Base-by-base conservation (phyloP, 257 asterid genomes). In the Primulina huaijiensis region DNA sequence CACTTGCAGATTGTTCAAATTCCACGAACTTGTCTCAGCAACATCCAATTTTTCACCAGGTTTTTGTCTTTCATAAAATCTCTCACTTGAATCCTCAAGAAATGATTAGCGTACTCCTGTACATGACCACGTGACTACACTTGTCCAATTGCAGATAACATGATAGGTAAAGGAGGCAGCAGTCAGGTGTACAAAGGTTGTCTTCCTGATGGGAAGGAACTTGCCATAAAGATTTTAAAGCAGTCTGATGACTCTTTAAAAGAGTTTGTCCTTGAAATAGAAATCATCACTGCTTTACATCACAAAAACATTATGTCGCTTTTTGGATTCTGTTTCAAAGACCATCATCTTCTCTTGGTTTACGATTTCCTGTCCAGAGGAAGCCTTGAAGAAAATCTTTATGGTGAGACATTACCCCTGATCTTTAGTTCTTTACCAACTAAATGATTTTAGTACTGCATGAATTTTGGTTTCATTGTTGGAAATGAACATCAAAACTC, bases 331-430 rank as follows among this genome's bases (percentile, higher is more conserved):
- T 94, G 97, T 80, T 91, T 82, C 16, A 97, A 89, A 83, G 86
- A 86, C 79, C 78, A 68, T 71, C 83, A 76, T 68, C 95, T 91
- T 64, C 83, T 88, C 72, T 80, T 91, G 88, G 99, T 91, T 16
- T 94, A 94, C 64, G 96, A 91, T 84, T 86, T 91, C 72, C 82
- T 91, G 12, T 74, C 97, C 11, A 78, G 95, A 85, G 99, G 99
- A 79, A 91, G 99, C 92, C 97, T 94, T n/a, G 99, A 91, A 83
- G 99, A 89, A 67, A 94, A 87, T 60, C 91, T 94, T 78, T 90
- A 94, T 27, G 96, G 99, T 90, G 90, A 33, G 75, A n/a, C 17
- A 55, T 25, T 52, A 14, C 69, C 43, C 27, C 5, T 50, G 17
- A 7, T 50, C 29, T 11, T 52, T 40, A 23, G 17, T 4, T 50